Evolutionary conservation across 2,329 filamentous ascomycete species (phyloP), one percentile per base, ranked within the genome.

Genomic region (Stachybotrys elegans): DNA sequence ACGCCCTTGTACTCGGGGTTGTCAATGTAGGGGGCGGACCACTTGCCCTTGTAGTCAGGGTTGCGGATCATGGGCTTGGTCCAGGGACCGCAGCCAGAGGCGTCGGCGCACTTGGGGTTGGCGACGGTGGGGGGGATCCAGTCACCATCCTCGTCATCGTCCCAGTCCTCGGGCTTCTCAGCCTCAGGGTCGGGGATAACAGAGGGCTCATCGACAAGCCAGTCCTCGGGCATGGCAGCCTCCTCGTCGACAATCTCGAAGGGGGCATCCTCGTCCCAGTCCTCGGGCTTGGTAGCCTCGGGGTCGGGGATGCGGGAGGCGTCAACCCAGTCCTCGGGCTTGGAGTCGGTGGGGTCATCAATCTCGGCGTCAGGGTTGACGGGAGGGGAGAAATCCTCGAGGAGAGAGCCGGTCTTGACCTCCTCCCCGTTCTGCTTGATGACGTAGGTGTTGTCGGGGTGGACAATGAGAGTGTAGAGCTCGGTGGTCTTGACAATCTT

Each of bases 71-170:
- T 82, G 55, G 93, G 93, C 73, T 87, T 82, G 58, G 84, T 78
- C 93, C 93, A 98, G 60, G 86, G 81, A 60, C 93, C 93, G 69
- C 93, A 97, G 62, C 93, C 93, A 73, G 92, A 91, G 54, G 76
- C 88, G 47, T 97, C 92, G 53, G 84, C 81, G 65, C 93, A 97
- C 82, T 95, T 95, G 69, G 92, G 88, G 83, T 98, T 97, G 66
- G 89, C 80, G 44, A 98, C 82, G 44, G 84, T 90, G 46, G 92
- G 93, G 42, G 91, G 73, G 55, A 95, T 69, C 90, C 91, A 98
- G 76, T 98, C 93, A 68, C 93, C 93, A 68, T 98, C 93, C 75
- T 98, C 93, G 76, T 98, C 93, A 48, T 98, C 92, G 72, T 96
- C 92, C 93, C 93, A 98, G 67, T 97, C 93, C 73, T 95, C 91